phyloP scores from a whole-genome alignment of 306 rosid species.

The Malus fusca region DNA sequence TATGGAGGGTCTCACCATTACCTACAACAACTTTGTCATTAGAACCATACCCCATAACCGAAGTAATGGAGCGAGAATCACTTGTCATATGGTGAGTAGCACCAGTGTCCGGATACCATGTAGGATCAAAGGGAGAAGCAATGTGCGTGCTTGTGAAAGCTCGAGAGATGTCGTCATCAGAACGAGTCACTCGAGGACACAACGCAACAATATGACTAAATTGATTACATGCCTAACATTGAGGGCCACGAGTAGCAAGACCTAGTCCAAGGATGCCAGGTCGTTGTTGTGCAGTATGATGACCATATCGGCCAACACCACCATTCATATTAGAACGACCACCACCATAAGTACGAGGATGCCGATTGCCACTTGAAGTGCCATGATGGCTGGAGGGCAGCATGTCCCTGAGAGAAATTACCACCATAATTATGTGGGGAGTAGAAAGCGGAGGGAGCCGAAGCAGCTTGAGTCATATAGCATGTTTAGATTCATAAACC shows the following conservation, averaged over 20 bases:
- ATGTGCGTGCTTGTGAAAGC: too few species aligned
- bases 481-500: neutral
- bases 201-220: neutral
- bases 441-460: neutral
- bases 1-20: neutral
- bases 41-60: too few species aligned
- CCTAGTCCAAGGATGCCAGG: neutral
- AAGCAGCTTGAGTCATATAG: neutral
- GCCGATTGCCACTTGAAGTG: neutral
- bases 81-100: neutral
- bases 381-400: rapidly evolving
- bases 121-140: too few species aligned
- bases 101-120: too few species aligned
- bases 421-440: rapidly evolving
- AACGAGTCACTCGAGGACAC: neutral
- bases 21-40: neutral
- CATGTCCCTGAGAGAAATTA: too few species aligned
- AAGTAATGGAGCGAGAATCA: too few species aligned
- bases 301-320: neutral
- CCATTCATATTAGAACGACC: neutral
- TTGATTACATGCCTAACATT: neutral
- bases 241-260: neutral
- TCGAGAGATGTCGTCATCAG: too few species aligned
- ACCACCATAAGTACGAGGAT: neutral
- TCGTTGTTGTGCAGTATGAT: rapidly evolving